Conservation (phyloP, 495 filamentous ascomycete genomes). For the Penicillium dipodomyicola region DNA sequence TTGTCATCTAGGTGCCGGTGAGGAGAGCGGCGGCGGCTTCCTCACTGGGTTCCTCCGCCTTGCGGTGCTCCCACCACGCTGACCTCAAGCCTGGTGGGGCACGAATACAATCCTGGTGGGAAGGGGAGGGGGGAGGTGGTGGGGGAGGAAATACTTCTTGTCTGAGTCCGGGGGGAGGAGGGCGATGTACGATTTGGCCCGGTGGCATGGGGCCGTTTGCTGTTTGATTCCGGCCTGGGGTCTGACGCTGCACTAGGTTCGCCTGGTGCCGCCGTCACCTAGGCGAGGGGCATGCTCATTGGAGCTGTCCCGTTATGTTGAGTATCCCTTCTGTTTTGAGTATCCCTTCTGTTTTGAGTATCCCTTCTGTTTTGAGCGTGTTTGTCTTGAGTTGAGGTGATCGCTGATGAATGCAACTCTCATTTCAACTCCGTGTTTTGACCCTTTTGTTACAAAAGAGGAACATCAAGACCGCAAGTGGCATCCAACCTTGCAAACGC, state of each 20-base stretch:
- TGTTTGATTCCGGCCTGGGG: not conserved
- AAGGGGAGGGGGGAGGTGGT: not conserved
- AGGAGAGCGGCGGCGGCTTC: not conserved
- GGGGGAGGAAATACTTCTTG: not conserved
- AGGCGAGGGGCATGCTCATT: not conserved
- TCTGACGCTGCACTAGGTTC: not conserved
- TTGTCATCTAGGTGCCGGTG: not conserved
- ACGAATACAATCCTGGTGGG: not conserved
- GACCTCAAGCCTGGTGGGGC: constrained; percentile 1
- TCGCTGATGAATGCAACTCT: not conserved
- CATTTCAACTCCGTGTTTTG: not conserved
- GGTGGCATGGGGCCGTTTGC: not conserved
- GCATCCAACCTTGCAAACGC: no score
- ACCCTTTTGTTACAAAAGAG: not conserved
- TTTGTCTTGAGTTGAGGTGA: not conserved
- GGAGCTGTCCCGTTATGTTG: not conserved
- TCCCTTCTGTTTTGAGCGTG: not conserved
- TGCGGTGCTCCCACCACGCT: not conserved
- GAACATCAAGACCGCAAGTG: not conserved
- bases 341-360: no score
- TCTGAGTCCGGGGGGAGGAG: not conserved
- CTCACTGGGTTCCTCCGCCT: not conserved
- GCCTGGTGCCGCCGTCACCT: no score
- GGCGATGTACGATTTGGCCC: not conserved
- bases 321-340: not conserved